phyloP scores from a whole-genome alignment of 441 rosid species.

The Eugenia klotzschiana region DNA sequence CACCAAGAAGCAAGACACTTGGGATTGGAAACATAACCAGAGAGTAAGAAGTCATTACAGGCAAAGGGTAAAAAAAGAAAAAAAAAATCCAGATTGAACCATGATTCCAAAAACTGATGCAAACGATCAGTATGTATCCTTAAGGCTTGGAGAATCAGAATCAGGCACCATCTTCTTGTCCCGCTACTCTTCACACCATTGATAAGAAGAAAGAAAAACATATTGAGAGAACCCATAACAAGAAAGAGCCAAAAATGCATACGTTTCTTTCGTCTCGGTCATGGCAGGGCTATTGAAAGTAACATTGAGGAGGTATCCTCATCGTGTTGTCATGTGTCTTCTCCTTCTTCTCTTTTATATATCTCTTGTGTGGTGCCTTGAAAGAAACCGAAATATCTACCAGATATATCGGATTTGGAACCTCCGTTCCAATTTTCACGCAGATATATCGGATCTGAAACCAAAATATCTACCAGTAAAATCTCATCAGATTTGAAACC shows the following conservation, averaged over 20 bases:
- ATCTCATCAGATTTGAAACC: neutral
- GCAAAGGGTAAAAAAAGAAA: neutral
- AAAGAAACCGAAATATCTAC: too few relatives aligned
- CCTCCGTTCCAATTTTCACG: too few relatives aligned
- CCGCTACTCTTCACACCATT: neutral
- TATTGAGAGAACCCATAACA: neutral
- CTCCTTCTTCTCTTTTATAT: neutral
- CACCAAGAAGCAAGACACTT: neutral
- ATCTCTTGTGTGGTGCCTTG: neutral
- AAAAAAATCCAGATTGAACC: constrained; percentile 10
- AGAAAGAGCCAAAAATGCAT: neutral
- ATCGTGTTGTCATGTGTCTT: neutral
- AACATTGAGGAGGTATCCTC: neutral
- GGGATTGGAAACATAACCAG: neutral
- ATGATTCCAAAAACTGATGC: constrained; percentile 49
- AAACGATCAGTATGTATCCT: constrained; percentile 32
- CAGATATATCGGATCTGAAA: too few relatives aligned
- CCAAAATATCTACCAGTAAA: too few relatives aligned
- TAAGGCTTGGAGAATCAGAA: constrained; percentile 54
- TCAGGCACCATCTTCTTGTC: constrained; percentile 55
- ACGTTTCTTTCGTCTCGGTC: too few relatives aligned
- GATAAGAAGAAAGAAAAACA: too few relatives aligned
- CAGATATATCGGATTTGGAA: too few relatives aligned
- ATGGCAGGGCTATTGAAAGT: too few relatives aligned
- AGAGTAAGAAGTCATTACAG: neutral